Evolutionary conservation across 2,329 filamentous ascomycete genomes (phyloP).

Genomic region (Penicillium sp.): DNA sequence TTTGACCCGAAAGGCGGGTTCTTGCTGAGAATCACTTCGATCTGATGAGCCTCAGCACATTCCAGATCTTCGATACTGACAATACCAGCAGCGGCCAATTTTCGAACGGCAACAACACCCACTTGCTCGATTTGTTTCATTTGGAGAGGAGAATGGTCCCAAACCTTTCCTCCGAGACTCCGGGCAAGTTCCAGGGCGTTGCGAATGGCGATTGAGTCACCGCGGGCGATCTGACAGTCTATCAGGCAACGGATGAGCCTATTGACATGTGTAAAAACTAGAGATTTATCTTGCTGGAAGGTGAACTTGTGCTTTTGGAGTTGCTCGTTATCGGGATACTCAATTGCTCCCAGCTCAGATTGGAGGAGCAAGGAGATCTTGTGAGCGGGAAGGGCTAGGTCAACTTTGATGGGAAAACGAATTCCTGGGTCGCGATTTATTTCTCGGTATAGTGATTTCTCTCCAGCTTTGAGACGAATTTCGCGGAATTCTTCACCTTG

Average conservation of each 20-base stretch:
- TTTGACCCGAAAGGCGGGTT: conserved; percentile 81
- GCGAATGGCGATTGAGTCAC: conserved; percentile 66
- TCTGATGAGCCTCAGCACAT: conserved; percentile 63
- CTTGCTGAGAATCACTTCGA: conserved; percentile 73
- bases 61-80: conserved; percentile 70
- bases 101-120: conserved; percentile 72
- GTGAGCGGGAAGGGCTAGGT: conserved; percentile 64
- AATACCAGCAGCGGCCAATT: conserved; percentile 69
- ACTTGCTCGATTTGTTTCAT: conserved; percentile 80
- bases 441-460: conserved; percentile 68
- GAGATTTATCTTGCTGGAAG: conserved; percentile 58
- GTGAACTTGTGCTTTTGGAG: conserved; percentile 55
- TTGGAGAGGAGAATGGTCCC: conserved; percentile 80
- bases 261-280: conserved; percentile 67
- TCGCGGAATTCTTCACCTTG: conserved; percentile 72
- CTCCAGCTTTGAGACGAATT: conserved; percentile 66
- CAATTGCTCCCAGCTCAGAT: conserved; percentile 65
- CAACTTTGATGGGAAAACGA: conserved; percentile 68
- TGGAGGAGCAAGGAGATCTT: conserved; percentile 80
- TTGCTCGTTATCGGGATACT: conserved; percentile 61
- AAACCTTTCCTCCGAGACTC: conserved; percentile 70
- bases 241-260: conserved; percentile 72
- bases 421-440: conserved; percentile 69
- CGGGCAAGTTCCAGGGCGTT: conserved; percentile 75
- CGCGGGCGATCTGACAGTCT: conserved; percentile 64